Base-by-base conservation (phyloP, 139 green algal genomes). In the Gonium pectorale region DNA sequence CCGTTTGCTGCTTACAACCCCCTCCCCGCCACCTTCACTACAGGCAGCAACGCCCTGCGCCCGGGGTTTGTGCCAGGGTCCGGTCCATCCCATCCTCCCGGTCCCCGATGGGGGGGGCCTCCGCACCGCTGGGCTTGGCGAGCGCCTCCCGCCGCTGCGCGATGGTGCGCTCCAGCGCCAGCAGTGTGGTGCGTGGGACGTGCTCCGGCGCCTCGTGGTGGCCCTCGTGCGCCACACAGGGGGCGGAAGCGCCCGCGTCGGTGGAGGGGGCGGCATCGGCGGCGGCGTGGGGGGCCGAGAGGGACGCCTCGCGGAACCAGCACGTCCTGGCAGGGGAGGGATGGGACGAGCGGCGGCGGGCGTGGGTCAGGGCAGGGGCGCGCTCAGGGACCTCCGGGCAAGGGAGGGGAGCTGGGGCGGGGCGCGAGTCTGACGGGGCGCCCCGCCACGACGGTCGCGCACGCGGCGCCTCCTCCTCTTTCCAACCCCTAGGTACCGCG, bases 161-260 rank as follows among this genome's bases (percentile, higher is more conserved):
- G 62, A 99, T 99, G 63, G 94, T 99, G 52, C 84, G 63, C 91
- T 99, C 94, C 33, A 99, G 86, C 6, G 89, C 91, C 67, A 93
- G 89, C 43, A 99, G 91, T 3, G 95, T 98, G 54, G 93, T 97
- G 64, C 92, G 86, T 0, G 95, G 93, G 5, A 87, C 70, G 49
- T 95, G 75, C 15, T 78, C 74, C 26, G 44, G 31, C 4, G 83
- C 80, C 22, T 81, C 69, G 71, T 96, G 89, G 7, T 86, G 67
- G 5, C 92, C 94, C 8, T 51, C 70, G 38, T 87, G 49, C 26
- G 74, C 27, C 49, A 96, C 59, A 8, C 40, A 38, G 35, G 64
- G 82, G 24, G 56, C 59, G 9, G 60, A 29, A 7, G 38, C 63
- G 21, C 38, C 17, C 31, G 0, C 52, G 11, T n/a, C 24, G 15